Conservation (phyloP, 768 basidiomycete species). For the Lentinula sp. region DNA sequence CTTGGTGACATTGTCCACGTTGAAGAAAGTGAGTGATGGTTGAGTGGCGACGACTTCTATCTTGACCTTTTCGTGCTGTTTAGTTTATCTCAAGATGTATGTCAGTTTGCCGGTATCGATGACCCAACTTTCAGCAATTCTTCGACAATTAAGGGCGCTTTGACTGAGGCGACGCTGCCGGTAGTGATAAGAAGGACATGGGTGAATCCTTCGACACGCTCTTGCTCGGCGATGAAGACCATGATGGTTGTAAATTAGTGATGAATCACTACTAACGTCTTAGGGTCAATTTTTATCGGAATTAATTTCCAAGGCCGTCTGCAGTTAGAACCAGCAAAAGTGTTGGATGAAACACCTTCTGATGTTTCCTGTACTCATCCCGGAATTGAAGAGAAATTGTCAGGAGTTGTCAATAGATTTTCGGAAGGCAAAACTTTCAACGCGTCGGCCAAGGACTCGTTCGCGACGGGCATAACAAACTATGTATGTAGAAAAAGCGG, state of each 20-base stretch:
- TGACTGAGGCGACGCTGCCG: conserved; percentile 95
- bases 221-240: conserved; percentile 32
- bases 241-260: background rate
- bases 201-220: conserved; percentile 34
- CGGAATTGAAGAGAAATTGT: background rate
- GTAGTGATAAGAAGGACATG: conserved; percentile 85
- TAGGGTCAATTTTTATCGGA: background rate
- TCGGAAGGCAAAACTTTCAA: background rate
- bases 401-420: background rate
- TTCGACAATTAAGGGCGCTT: conserved; percentile 82
- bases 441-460: background rate
- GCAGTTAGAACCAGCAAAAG: no score
- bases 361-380: background rate
- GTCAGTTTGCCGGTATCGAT: conserved; percentile 9
- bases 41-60: conserved; percentile 84
- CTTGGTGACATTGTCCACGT: conserved; percentile 40
- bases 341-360: no score
- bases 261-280: background rate
- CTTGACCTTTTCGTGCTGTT: conserved; percentile 66
- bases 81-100: background rate
- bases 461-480: background rate
- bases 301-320: background rate
- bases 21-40: conserved; percentile 72
- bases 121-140: conserved; percentile 62
- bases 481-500: background rate